phyloP scores from a whole-genome alignment of 139 green algal genomes.

The Pleodorina starrii region DNA sequence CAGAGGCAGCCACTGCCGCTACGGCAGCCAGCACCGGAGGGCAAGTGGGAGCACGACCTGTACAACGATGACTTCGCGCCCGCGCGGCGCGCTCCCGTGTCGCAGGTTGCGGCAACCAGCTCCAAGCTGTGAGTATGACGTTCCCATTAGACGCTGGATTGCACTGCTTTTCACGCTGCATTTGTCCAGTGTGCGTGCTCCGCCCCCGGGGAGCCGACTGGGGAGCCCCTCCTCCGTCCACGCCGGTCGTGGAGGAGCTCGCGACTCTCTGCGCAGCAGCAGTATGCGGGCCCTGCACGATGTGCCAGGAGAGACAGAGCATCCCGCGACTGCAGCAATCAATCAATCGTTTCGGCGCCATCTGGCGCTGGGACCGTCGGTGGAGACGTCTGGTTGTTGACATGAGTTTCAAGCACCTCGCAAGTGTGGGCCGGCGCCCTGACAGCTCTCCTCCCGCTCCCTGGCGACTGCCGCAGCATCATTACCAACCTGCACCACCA shows the following conservation, averaged over 20 bases:
- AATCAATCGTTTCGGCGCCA: neutral
- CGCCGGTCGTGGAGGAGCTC: no score
- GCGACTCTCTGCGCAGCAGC: no score
- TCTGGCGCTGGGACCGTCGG: neutral
- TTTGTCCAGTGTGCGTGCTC: neutral
- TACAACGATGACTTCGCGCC: conserved; percentile 3
- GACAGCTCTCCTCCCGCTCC: conserved; percentile 24
- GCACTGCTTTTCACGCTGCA: neutral
- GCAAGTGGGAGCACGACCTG: conserved; percentile 44
- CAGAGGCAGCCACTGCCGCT: neutral
- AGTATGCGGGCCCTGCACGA: no score
- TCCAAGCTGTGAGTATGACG: conserved; percentile 45
- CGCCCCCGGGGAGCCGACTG: no score
- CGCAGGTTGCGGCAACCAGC: no score
- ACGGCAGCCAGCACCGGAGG: conserved; percentile 17
- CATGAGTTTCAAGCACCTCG: neutral
- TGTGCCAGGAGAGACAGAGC: no score
- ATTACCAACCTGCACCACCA: conserved; percentile 34
- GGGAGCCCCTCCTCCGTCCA: no score
- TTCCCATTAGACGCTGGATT: neutral
- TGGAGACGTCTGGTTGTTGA: neutral
- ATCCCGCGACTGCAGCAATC: no score
- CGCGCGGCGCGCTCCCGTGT: neutral
- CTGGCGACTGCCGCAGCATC: conserved; percentile 47
- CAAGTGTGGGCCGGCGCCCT: conserved; percentile 9